Evolutionary conservation across 805 yeast species (phyloP).

Genomic region (Candida oleophila): DNA sequence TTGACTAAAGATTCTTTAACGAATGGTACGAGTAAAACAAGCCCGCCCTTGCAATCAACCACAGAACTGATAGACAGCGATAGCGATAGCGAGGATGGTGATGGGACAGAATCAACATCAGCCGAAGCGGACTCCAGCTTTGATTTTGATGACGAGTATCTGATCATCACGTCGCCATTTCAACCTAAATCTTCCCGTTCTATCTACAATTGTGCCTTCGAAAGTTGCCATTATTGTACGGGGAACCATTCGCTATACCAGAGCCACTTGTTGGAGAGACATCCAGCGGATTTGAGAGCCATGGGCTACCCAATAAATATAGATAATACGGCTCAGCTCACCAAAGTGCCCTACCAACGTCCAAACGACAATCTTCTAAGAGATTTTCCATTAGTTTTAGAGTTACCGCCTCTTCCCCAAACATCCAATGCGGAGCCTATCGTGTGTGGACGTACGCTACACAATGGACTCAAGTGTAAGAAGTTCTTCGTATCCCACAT

Average conservation of each 20-base stretch:
- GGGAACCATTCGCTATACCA: slow-evolving; percentile 26
- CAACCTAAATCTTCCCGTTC: background rate
- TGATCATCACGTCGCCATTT: slow-evolving; percentile 16
- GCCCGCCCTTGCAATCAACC: background rate
- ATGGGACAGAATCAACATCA: background rate
- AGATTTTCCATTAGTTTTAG: slow-evolving; percentile 22
- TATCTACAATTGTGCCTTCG: slow-evolving; percentile 23
- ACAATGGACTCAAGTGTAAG: slow-evolving; percentile 12
- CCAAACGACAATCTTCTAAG: slow-evolving; percentile 7
- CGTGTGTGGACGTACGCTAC: slow-evolving; percentile 11
- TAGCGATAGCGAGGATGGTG: background rate
- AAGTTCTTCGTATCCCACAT: slow-evolving; percentile 18
- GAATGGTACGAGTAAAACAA: background rate
- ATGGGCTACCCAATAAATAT: slow-evolving; percentile 26
- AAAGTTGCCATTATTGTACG: slow-evolving; percentile 24
- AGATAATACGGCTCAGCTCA: background rate
- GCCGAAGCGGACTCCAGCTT: background rate
- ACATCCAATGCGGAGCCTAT: slow-evolving; percentile 18
- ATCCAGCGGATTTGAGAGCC: slow-evolving; percentile 13
- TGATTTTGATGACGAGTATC: slow-evolving; percentile 26
- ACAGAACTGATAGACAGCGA: background rate
- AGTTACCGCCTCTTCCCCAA: slow-evolving; percentile 21
- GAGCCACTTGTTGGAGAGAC: slow-evolving; percentile 23
- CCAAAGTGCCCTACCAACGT: background rate
- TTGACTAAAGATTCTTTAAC: background rate